Conservation (phyloP, 345 rosid species). For the Clarkia xantiana region DNA sequence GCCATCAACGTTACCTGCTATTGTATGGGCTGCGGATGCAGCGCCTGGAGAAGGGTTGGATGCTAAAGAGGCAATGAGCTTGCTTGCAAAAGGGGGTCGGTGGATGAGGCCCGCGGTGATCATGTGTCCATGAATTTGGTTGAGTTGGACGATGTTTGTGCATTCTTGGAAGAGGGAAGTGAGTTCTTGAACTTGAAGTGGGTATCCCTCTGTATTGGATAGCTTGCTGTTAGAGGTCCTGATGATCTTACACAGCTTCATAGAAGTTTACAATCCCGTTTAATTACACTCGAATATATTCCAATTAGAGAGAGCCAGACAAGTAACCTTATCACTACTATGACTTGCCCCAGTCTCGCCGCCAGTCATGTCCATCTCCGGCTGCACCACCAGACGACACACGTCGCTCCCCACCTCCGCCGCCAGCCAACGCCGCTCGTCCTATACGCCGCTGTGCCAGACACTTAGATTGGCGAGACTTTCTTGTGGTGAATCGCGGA, state of each 20-base stretch:
- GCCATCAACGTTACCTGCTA: constrained; percentile 9
- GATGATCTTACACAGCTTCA: no score
- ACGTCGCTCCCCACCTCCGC: constrained; percentile 79
- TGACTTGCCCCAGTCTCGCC: no score
- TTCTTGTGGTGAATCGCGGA: constrained; percentile 41
- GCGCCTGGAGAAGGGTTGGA: neutral
- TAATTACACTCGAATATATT: no score
- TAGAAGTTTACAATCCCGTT: no score
- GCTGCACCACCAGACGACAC: constrained; percentile 51
- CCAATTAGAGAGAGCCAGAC: no score
- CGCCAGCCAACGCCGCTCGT: constrained; percentile 30
- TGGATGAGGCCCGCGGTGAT: constrained; percentile 12
- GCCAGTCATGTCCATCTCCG: constrained; percentile 37
- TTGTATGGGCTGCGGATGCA: constrained; percentile 9
- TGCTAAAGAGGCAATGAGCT: constrained; percentile 14
- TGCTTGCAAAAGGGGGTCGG: constrained; percentile 10
- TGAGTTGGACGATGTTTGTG: constrained; percentile 5
- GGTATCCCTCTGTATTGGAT: no score
- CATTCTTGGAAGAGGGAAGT: constrained; percentile 8
- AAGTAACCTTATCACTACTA: no score
- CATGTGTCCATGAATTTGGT: constrained; percentile 12
- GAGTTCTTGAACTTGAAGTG: constrained; percentile 8
- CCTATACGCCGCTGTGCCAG: constrained; percentile 53
- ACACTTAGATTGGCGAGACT: constrained; percentile 35
- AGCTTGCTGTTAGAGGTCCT: no score